These are phyloP conservation scores for Collybia sordida DNA, from an alignment of 768 basidiomycete genomes.

Conservation along the genomic window DNA sequence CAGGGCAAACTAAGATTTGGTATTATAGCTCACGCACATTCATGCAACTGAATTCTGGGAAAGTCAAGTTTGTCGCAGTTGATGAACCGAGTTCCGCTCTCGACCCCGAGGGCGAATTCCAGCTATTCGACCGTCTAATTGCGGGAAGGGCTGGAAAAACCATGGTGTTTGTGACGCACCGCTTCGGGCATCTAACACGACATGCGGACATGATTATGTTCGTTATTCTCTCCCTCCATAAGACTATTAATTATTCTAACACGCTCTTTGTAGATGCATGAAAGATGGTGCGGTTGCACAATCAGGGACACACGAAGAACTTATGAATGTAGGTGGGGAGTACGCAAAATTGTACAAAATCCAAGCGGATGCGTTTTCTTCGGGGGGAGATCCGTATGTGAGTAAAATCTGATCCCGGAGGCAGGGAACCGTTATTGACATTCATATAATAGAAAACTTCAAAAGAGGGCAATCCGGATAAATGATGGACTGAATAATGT, in stretches of 20 bases:
- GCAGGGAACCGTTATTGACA: too few relatives aligned
- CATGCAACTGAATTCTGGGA: constrained; percentile 23
- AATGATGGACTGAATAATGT: too few relatives aligned
- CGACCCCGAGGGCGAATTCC: constrained; percentile 42
- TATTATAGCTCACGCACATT: constrained; percentile 26
- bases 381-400: neutral
- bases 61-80: constrained; percentile 35
- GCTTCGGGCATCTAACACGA: constrained; percentile 35
- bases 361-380: constrained; percentile 32
- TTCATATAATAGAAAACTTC: too few relatives aligned
- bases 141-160: constrained; percentile 33
- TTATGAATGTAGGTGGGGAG: constrained; percentile 29
- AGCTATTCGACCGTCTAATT: constrained; percentile 34
- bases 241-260: too few relatives aligned
- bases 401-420: too few relatives aligned
- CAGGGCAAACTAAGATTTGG: neutral
- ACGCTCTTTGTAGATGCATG: constrained; percentile 26
- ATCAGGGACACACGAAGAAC: constrained; percentile 30
- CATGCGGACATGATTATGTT: constrained; percentile 36
- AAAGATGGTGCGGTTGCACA: constrained; percentile 33
- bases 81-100: constrained; percentile 51
- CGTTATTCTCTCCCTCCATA: constrained; percentile 4
- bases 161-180: constrained; percentile 36
- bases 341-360: constrained; percentile 33
- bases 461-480: too few relatives aligned